Evolutionary conservation across 257 asterid genomes (phyloP).

Genomic region (Mentha longifolia): DNA sequence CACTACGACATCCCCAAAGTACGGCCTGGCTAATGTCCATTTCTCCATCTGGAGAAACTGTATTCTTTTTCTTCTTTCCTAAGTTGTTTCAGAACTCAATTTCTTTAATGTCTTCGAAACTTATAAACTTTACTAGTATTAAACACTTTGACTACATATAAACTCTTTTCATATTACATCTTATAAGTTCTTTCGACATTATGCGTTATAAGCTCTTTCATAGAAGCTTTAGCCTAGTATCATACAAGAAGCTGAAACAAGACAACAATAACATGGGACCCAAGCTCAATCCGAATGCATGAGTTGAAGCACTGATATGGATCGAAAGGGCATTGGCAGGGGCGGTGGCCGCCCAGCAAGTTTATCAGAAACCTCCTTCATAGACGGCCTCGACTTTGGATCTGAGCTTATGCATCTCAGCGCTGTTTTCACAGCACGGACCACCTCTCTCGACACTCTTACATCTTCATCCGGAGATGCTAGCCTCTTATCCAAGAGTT

Average conservation of each 20-base stretch:
- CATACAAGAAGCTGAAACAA: too few species aligned
- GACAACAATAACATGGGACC: too few species aligned
- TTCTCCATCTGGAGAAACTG: background rate
- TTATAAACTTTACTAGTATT: too few species aligned
- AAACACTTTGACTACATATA: too few species aligned
- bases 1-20: conserved; percentile 68
- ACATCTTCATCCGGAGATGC: background rate
- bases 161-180: too few species aligned
- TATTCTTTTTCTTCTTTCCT: background rate
- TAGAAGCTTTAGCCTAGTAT: too few species aligned
- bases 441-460: background rate
- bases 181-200: too few species aligned
- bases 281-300: background rate
- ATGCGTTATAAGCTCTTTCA: too few species aligned
- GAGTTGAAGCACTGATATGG: background rate
- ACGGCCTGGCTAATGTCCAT: conserved; percentile 52
- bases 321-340: background rate
- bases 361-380: background rate
- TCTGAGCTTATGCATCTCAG: background rate
- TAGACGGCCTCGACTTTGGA: background rate
- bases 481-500: background rate
- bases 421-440: background rate
- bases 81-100: background rate
- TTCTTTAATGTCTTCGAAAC: too few species aligned
- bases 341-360: background rate